Evolutionary conservation across 2,329 filamentous ascomycete species (phyloP).

Genomic region (Colletotrichum sp.): DNA sequence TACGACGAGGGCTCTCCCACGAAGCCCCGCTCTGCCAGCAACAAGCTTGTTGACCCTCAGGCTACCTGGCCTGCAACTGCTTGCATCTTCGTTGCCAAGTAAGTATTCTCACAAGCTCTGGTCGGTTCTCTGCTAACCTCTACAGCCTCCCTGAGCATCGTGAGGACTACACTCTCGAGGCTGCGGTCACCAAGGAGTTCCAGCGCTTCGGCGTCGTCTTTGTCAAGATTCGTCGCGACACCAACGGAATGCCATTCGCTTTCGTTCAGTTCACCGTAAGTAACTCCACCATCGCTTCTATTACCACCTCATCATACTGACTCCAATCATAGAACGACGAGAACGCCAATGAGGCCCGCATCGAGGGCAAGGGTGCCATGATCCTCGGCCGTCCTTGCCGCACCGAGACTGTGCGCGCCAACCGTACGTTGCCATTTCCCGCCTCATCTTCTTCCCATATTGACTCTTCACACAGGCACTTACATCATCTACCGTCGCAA

Average conservation of each 20-base stretch:
- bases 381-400: conserved; percentile 64
- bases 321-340: conserved; percentile 43
- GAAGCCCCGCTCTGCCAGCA: not conserved
- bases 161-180: conserved; percentile 56
- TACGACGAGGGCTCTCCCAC: conserved; percentile 4
- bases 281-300: not conserved
- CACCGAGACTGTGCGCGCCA: conserved; percentile 64
- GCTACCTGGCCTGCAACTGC: conserved; percentile 56
- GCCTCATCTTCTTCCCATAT: not conserved
- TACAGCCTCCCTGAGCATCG: conserved; percentile 55
- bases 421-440: conserved; percentile 48
- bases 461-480: conserved; percentile 42
- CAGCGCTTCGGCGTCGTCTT: conserved; percentile 60
- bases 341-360: conserved; percentile 55
- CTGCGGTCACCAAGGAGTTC: conserved; percentile 58
- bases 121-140: conserved; percentile 10
- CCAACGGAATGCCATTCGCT: conserved; percentile 63
- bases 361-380: conserved; percentile 48
- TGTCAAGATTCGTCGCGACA: conserved; percentile 68
- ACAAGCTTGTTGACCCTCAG: conserved; percentile 50
- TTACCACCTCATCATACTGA: conserved; percentile 26
- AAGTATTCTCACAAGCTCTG: conserved; percentile 32
- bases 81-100: conserved; percentile 73
- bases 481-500: conserved; percentile 52
- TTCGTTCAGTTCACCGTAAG: conserved; percentile 69